Conservation (phyloP, 2,329 filamentous ascomycete species). For the Calonectria hawksworthii region DNA sequence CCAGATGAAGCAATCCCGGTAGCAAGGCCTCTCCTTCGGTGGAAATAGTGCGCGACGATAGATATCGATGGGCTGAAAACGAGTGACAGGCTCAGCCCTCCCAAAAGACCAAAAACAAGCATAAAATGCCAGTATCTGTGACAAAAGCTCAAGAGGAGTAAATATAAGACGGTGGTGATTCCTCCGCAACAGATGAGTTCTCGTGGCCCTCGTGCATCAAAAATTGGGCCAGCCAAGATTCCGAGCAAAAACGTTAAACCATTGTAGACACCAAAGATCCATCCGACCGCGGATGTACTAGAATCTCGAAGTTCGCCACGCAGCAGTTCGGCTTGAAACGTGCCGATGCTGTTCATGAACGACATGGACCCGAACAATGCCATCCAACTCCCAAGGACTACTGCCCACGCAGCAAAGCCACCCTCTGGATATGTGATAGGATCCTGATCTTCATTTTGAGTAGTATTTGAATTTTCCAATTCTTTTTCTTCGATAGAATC, state of each 20-base stretch:
- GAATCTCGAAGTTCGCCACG: background rate
- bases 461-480: too few relatives aligned
- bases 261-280: conserved; percentile 18
- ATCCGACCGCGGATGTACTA: background rate
- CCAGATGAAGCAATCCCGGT: conserved; percentile 21
- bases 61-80: conserved; percentile 19
- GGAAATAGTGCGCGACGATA: conserved; percentile 19
- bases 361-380: conserved; percentile 18
- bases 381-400: conserved; percentile 15
- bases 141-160: background rate
- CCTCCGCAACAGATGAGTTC: background rate
- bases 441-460: background rate
- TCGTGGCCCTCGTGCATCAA: conserved; percentile 10
- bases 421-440: background rate
- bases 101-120: conserved; percentile 29
- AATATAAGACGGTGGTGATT: background rate
- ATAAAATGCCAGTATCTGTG: conserved; percentile 38
- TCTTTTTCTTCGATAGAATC: background rate
- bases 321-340: conserved; percentile 4
- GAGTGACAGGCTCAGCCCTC: conserved; percentile 22
- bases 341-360: conserved; percentile 10
- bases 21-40: conserved; percentile 10
- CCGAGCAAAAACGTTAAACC: conserved; percentile 6
- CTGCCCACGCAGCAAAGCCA: conserved; percentile 2
- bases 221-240: conserved; percentile 3